A percentile compares a stretch with the other conserved stretches of the same genome.
phyloP scores from a whole-genome alignment of 805 yeast genomes.

The Saccharomycopsis sp. region DNA sequence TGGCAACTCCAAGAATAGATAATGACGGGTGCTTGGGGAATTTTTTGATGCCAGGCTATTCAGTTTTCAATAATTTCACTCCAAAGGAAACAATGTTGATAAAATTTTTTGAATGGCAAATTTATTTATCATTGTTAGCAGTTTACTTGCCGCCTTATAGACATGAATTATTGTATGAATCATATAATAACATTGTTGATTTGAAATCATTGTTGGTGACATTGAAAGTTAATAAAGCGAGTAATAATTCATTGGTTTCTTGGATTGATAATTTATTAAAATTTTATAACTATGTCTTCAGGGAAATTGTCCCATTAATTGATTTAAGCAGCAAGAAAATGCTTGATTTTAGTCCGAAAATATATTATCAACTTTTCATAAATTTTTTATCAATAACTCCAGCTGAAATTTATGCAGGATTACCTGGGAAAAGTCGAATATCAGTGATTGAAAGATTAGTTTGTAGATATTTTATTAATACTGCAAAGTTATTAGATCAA shows the following conservation, averaged over 20 bases:
- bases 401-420: conserved; percentile 9
- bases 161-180: conserved; percentile 12
- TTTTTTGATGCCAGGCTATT: conserved; percentile 10
- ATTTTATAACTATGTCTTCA: conserved; percentile 4
- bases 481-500: conserved; percentile 13
- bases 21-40: not conserved
- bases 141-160: conserved; percentile 15
- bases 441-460: conserved; percentile 9
- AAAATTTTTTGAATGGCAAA: conserved; percentile 20
- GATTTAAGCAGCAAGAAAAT: not conserved
- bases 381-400: conserved; percentile 7
- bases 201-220: conserved; percentile 4
- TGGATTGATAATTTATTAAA: conserved; percentile 9
- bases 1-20: not conserved
- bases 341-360: conserved; percentile 8
- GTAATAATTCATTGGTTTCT: not conserved
- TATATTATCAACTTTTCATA: conserved; percentile 5
- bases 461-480: conserved; percentile 10
- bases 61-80: conserved; percentile 4
- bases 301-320: conserved; percentile 8
- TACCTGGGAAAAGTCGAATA: not conserved
- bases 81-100: conserved; percentile 12
- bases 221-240: not conserved
- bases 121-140: conserved; percentile 9
- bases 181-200: conserved; percentile 4